phyloP scores from a whole-genome alignment of 1,284 basidiomycete species.

The Irpex sp. region DNA sequence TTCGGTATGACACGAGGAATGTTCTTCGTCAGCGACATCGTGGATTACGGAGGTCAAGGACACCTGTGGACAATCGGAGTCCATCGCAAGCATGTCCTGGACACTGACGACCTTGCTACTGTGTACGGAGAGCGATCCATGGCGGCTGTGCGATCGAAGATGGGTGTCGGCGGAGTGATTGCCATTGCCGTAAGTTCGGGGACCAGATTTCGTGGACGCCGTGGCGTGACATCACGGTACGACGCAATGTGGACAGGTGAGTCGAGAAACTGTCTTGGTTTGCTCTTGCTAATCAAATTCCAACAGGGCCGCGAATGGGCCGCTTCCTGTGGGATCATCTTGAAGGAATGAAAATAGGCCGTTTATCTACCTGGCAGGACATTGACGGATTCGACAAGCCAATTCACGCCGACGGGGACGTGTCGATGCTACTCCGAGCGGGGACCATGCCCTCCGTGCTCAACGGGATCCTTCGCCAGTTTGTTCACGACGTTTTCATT shows the following conservation, averaged over 20 bases:
- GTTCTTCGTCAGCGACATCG: background rate
- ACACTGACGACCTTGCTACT: background rate
- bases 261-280: too few species aligned
- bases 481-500: background rate
- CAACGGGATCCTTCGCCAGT: background rate
- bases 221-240: too few species aligned
- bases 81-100: background rate
- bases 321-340: too few species aligned
- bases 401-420: background rate
- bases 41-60: background rate
- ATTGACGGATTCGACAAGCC: too few species aligned
- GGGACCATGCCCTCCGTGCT: background rate
- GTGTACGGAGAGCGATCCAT: background rate
- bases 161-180: background rate
- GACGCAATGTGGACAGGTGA: too few species aligned
- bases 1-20: background rate
- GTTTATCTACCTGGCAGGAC: too few species aligned
- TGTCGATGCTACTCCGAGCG: background rate
- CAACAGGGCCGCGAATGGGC: too few species aligned
- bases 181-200: background rate
- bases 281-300: too few species aligned
- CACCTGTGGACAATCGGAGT: background rate
- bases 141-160: background rate
- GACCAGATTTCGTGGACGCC: too few species aligned
- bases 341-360: too few species aligned